phyloP scores from a whole-genome alignment of 768 basidiomycete species.

The Podaxis sp. region DNA sequence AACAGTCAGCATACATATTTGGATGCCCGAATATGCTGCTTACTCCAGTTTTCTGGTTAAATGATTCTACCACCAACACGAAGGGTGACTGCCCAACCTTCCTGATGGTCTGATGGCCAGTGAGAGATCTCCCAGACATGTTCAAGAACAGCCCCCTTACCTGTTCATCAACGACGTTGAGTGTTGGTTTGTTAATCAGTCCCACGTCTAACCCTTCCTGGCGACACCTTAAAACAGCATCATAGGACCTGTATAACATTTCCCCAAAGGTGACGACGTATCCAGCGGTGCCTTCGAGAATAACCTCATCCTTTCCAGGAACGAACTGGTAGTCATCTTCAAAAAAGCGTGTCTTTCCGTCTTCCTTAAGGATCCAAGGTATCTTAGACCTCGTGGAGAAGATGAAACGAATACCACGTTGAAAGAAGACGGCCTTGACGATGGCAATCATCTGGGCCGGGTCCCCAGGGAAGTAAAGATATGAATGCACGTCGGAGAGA shows the following conservation, averaged over 20 bases:
- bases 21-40: slow-evolving; percentile 14
- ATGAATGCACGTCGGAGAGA: slow-evolving; percentile 74
- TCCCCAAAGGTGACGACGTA: slow-evolving; percentile 87
- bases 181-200: slow-evolving; percentile 80
- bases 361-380: slow-evolving; percentile 78
- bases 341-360: slow-evolving; percentile 65
- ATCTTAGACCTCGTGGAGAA: slow-evolving; percentile 91
- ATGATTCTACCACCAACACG: slow-evolving; percentile 82
- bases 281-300: slow-evolving; percentile 73
- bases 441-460: slow-evolving; percentile 76
- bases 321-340: slow-evolving; percentile 72
- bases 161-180: slow-evolving; percentile 84
- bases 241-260: slow-evolving; percentile 81
- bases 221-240: slow-evolving; percentile 75
- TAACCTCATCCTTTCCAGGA: slow-evolving; percentile 83
- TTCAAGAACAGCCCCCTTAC: slow-evolving; percentile 28
- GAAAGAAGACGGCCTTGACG: slow-evolving; percentile 77
- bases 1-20: neutral
- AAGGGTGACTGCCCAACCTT: slow-evolving; percentile 76
- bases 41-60: slow-evolving; percentile 88
- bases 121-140: neutral
- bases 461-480: slow-evolving; percentile 89
- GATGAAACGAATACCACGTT: slow-evolving; percentile 78
- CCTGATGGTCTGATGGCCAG: slow-evolving; percentile 44
- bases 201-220: slow-evolving; percentile 77